Conservation (phyloP, 2,329 filamentous ascomycete genomes). For the Neonectria hederae region DNA sequence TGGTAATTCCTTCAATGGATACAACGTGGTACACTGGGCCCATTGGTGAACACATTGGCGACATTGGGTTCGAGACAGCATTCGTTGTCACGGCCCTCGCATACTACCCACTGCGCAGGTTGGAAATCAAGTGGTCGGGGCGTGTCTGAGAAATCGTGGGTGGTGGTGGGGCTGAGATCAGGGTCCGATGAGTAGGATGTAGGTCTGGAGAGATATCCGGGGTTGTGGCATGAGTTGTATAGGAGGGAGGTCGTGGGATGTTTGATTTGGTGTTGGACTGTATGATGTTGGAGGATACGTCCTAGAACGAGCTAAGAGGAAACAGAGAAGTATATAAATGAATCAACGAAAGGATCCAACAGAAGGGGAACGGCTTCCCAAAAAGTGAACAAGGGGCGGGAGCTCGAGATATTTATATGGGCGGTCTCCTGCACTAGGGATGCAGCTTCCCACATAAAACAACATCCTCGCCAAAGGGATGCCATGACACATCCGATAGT, state of each 20-base stretch:
- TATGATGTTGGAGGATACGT: neutral
- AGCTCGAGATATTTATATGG: slow-evolving; percentile 29
- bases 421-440: slow-evolving; percentile 29
- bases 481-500: slow-evolving; percentile 75
- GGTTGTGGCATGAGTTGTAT: neutral
- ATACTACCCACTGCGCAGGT: slow-evolving; percentile 50
- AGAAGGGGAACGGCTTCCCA: neutral
- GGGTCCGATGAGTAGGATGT: neutral
- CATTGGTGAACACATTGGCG: slow-evolving; percentile 53
- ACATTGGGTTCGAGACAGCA: slow-evolving; percentile 57
- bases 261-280: slow-evolving; percentile 4
- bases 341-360: neutral
- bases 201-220: neutral
- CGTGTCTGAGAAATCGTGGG: slow-evolving; percentile 22
- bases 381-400: slow-evolving; percentile 2
- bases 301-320: neutral
- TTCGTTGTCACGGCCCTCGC: slow-evolving; percentile 53
- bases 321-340: neutral
- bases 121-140: slow-evolving; percentile 47
- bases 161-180: neutral
- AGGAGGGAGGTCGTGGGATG: neutral
- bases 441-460: slow-evolving; percentile 77
- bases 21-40: slow-evolving; percentile 57
- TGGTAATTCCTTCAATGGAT: slow-evolving; percentile 54
- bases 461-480: slow-evolving; percentile 82